Evolutionary conservation across 2,329 filamentous ascomycete genomes (phyloP).

Genomic region (Lasiodiplodia sp.): DNA sequence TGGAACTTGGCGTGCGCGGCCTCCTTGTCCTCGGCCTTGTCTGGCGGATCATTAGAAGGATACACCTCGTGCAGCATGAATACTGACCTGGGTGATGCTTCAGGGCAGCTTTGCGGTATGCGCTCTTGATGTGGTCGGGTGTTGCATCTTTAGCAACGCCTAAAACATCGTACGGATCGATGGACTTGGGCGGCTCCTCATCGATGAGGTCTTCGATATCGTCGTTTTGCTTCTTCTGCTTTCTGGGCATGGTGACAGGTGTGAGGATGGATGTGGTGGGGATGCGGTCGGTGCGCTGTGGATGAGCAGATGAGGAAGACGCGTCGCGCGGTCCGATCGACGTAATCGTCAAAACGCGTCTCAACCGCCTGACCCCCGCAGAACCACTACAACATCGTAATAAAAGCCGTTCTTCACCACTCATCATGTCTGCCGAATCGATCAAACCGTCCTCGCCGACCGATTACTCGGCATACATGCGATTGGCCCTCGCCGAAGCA

Average conservation of each 20-base stretch:
- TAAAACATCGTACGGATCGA: slow-evolving; percentile 81
- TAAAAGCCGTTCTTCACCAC: neutral
- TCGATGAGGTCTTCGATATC: slow-evolving; percentile 59
- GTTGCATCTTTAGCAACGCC: slow-evolving; percentile 74
- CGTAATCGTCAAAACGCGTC: slow-evolving; percentile 11
- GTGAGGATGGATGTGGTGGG: slow-evolving; percentile 15
- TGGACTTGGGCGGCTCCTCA: slow-evolving; percentile 70
- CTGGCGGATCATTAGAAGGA: slow-evolving; percentile 31
- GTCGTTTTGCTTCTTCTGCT: slow-evolving; percentile 30
- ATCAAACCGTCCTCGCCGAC: slow-evolving; percentile 34
- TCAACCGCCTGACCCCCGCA: neutral
- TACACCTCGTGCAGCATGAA: slow-evolving; percentile 30
- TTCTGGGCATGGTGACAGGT: slow-evolving; percentile 25
- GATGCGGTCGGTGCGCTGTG: neutral
- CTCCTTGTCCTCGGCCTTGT: slow-evolving; percentile 69
- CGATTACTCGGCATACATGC: slow-evolving; percentile 63
- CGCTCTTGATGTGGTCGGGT: slow-evolving; percentile 80
- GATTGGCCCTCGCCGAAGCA: slow-evolving; percentile 76
- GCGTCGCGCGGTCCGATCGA: slow-evolving; percentile 37
- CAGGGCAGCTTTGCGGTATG: slow-evolving; percentile 90
- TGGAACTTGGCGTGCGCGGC: slow-evolving; percentile 85
- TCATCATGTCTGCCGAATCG: slow-evolving; percentile 22
- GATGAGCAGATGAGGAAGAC: slow-evolving; percentile 32
- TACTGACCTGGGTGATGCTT: slow-evolving; percentile 74
- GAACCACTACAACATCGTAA: neutral